Evolutionary conservation across 257 asterid genomes (phyloP).

Genomic region (Apocynum venetum): DNA sequence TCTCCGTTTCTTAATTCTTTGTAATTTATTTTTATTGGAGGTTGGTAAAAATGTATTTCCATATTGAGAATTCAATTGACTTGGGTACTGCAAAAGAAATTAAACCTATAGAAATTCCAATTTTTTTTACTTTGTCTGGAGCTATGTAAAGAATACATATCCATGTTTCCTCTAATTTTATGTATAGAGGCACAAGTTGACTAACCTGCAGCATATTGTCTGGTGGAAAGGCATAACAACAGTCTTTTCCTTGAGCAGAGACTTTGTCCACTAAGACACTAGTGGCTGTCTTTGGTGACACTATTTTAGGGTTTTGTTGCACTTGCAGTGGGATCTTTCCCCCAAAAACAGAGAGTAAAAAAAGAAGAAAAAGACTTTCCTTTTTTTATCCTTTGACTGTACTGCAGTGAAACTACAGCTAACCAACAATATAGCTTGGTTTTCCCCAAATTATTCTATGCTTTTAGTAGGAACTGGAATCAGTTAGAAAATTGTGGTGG

Average conservation of each 20-base stretch:
- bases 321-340: not conserved
- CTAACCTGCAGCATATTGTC: not conserved
- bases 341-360: not conserved
- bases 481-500: not conserved
- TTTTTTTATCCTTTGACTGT: not conserved
- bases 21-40: not conserved
- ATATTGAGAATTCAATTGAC: not conserved
- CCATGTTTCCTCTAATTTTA: not conserved
- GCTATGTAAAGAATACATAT: not conserved
- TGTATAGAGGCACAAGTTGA: not conserved
- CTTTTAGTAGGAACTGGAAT: not conserved
- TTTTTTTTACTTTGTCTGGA: not conserved
- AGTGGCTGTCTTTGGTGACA: not conserved
- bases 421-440: not conserved
- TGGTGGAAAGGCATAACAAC: not conserved
- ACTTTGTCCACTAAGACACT: not conserved
- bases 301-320: not conserved
- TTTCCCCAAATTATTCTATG: not conserved
- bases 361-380: not conserved
- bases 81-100: not conserved
- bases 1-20: not conserved
- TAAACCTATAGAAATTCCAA: not conserved
- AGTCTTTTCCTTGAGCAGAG: not conserved
- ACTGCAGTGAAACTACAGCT: not conserved
- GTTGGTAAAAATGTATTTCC: not conserved